Base-by-base conservation (phyloP, 345 rosid genomes). In the Arabidopsis arenosa region DNA sequence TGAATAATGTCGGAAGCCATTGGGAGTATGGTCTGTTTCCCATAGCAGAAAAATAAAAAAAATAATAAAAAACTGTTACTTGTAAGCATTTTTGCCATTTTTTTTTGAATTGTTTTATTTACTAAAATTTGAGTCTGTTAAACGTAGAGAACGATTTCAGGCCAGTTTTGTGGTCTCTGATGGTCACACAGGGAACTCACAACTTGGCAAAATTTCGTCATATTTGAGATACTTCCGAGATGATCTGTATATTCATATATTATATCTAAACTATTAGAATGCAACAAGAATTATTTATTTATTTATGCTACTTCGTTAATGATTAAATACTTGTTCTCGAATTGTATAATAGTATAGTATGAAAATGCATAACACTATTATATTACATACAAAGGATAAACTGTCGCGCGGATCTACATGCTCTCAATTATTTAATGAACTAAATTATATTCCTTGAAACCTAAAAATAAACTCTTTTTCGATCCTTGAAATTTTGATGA, bases 161-260 rank as follows among this genome's bases (percentile, higher is more conserved):
- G 68, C 54, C 26, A 63, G 63, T 28, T 63, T 28, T 73, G 70
- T 73, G 62, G 70, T 32, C 54, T 51, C 21, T 63, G 70, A 52
- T 51, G 39, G 17, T 12, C 68, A 62, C 68, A 72, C 32, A 26
- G 30, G 61, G 76, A 72, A 64, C 63, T 41, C 36, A 53, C 30
- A 64, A 53, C 35, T 64, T 33, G 63, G 44, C 58, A 39, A 55
- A 73, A 36, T 64, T 54, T 54, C 44, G 26, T 65, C 65, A 28
- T 36, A 33, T 48, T 48, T 40, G 63, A 26, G 28, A 5, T 40
- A 72, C 51, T 61, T 49, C 48, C 68, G 35, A 61, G 52, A 49
- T 37, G 56, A 44, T 26, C 3, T 41, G 39, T 41, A 55, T 57
- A 12, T 44, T 44, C 14, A 32, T 43, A 1, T 41, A 17, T 12